phyloP scores from a whole-genome alignment of 2,329 filamentous ascomycete species.

The Waltergamsia citrina region DNA sequence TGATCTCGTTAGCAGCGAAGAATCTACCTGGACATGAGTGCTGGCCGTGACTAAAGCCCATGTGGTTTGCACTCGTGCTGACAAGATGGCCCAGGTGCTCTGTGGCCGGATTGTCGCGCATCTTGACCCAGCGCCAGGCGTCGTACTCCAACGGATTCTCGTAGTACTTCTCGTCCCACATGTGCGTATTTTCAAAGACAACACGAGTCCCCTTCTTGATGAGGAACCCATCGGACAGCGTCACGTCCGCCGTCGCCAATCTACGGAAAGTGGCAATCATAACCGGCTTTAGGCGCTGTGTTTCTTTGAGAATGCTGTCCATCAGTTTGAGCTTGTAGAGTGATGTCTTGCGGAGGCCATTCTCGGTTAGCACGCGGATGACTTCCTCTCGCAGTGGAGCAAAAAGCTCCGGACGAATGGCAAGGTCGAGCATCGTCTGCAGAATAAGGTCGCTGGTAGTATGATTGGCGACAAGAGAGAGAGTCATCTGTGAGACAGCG shows the following conservation, averaged over 20 bases:
- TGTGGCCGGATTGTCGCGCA: slow-evolving; percentile 13
- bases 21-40: slow-evolving; percentile 32
- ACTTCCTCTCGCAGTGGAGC: slow-evolving; percentile 31
- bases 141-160: slow-evolving; percentile 10
- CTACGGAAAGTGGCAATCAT: slow-evolving; percentile 7
- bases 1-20: slow-evolving; percentile 30
- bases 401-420: slow-evolving; percentile 25
- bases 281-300: slow-evolving; percentile 13
- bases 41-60: slow-evolving; percentile 28
- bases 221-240: slow-evolving; percentile 9
- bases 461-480: slow-evolving; percentile 40
- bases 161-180: slow-evolving; percentile 10
- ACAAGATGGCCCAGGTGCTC: slow-evolving; percentile 20
- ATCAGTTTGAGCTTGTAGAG: slow-evolving; percentile 13
- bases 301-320: slow-evolving; percentile 16
- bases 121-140: slow-evolving; percentile 15
- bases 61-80: slow-evolving; percentile 17
- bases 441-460: slow-evolving; percentile 29
- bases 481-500: slow-evolving; percentile 8
- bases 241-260: slow-evolving; percentile 6
- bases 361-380: slow-evolving; percentile 2
- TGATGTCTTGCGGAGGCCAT: slow-evolving; percentile 11
- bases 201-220: slow-evolving; percentile 11
- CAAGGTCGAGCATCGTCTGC: slow-evolving; percentile 18
- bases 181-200: slow-evolving; percentile 7